phyloP scores from a whole-genome alignment of 805 yeast genomes.

The Metschnikowia shivogae region DNA sequence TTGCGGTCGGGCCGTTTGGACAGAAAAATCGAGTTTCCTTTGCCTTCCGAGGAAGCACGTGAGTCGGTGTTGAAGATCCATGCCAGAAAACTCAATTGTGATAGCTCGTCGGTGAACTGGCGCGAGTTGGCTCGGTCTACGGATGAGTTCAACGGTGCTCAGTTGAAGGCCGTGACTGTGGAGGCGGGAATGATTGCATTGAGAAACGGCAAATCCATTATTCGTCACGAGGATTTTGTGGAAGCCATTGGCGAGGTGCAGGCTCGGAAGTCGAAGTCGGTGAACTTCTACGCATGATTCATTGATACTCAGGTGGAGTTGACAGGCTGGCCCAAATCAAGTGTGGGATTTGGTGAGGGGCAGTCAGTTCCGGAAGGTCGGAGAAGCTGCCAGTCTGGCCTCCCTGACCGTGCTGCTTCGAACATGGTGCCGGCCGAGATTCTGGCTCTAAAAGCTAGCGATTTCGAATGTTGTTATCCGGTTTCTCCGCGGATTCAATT shows the following conservation, averaged over 20 bases:
- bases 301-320: no score
- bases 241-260: conserved; percentile 98
- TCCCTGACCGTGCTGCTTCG: no score
- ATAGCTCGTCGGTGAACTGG: conserved; percentile 86
- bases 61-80: conserved; percentile 96
- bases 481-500: no score
- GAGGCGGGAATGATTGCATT: conserved; percentile 99
- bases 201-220: conserved; percentile 86
- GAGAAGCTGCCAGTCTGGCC: no score
- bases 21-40: conserved; percentile 69
- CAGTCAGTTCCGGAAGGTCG: no score
- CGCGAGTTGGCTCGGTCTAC: conserved; percentile 96
- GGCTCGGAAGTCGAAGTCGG: conserved; percentile 92
- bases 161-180: conserved; percentile 95
- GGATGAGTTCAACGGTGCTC: conserved; percentile 99
- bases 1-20: conserved; percentile 23
- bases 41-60: conserved; percentile 96
- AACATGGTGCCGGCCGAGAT: no score
- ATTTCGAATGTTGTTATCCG: no score
- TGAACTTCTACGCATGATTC: conserved; percentile 84
- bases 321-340: no score
- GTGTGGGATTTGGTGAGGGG: no score
- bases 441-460: no score
- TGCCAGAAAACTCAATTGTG: conserved; percentile 94
- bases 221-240: conserved; percentile 95